Conservation (phyloP, 1,284 basidiomycete species). For the Rhodotorula sp. region DNA sequence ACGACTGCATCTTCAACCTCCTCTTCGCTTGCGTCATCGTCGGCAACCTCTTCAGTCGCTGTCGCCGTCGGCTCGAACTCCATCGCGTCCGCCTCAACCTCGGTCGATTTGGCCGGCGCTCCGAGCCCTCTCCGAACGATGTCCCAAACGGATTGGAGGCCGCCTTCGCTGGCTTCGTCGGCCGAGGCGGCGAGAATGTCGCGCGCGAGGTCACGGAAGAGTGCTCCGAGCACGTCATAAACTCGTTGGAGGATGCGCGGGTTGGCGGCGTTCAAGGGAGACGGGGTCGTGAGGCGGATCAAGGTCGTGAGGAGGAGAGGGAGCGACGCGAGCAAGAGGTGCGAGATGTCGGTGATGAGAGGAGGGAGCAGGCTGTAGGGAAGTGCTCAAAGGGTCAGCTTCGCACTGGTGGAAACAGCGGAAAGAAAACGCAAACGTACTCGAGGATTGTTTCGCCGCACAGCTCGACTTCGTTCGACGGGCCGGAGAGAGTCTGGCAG, state of each 20-base stretch:
- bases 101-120: conserved; percentile 7
- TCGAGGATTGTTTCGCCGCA: conserved; percentile 36
- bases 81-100: conserved; percentile 7
- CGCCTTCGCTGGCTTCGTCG: conserved; percentile 6
- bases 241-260: conserved; percentile 37
- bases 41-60: background rate
- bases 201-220: conserved; percentile 41
- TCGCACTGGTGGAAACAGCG: background rate
- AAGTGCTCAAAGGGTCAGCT: background rate
- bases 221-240: conserved; percentile 43
- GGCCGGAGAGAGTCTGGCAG: conserved; percentile 26
- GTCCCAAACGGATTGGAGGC: conserved; percentile 37
- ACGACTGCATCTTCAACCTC: conserved; percentile 16
- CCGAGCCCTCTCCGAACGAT: conserved; percentile 29
- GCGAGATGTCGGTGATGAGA: conserved; percentile 42
- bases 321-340: conserved; percentile 33
- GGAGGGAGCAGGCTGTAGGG: conserved; percentile 41
- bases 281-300: conserved; percentile 32
- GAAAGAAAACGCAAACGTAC: conserved; percentile 24
- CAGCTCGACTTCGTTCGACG: conserved; percentile 31
- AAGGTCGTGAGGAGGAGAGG: conserved; percentile 32
- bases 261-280: conserved; percentile 34
- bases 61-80: background rate
- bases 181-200: conserved; percentile 30
- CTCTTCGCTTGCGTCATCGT: conserved; percentile 2